These are phyloP conservation scores for Salvia splendens DNA, from an alignment of 257 asterid genomes.

Conservation along the genomic window DNA sequence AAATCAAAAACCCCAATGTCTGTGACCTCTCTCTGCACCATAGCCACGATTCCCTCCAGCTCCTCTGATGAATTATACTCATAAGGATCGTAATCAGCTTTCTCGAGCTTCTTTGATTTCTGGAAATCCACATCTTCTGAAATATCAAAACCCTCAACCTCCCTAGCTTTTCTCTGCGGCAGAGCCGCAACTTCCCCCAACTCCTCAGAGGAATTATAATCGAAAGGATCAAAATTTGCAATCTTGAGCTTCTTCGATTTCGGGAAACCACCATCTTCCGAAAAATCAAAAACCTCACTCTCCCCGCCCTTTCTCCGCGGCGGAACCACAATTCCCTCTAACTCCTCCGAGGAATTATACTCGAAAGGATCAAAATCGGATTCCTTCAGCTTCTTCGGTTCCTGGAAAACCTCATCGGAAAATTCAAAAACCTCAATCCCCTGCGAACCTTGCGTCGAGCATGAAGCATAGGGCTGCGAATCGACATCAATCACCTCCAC, in stretches of 20 bases:
- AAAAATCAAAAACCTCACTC: constrained; percentile 43
- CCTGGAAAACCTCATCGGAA: constrained; percentile 34
- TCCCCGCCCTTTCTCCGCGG: constrained; percentile 40
- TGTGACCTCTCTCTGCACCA: too few species aligned
- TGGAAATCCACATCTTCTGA: constrained; percentile 43
- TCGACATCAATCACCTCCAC: constrained; percentile 35
- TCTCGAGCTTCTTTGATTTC: constrained; percentile 39
- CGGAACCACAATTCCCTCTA: constrained; percentile 33
- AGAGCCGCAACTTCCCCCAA: constrained; percentile 43
- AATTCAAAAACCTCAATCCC: constrained; percentile 28
- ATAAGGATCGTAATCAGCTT: too few species aligned
- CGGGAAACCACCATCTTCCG: constrained; percentile 37
- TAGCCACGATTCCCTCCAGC: too few species aligned
- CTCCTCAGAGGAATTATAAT: constrained; percentile 51
- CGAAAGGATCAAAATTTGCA: constrained; percentile 33
- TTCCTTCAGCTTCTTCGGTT: constrained; percentile 36
- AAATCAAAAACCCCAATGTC: too few species aligned
- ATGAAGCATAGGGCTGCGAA: constrained; percentile 45
- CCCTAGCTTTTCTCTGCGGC: constrained; percentile 41
- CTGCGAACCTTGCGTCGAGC: constrained; percentile 44
- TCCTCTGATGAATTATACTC: too few species aligned
- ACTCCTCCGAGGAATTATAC: constrained; percentile 14
- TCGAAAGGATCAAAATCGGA: constrained; percentile 36
- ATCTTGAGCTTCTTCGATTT: constrained; percentile 37
- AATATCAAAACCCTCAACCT: constrained; percentile 41